Percentiles rank a stretch among this genome's conserved stretches.
phyloP scores from a whole-genome alignment of 257 asterid species.

The Craterostigma plantagineum region DNA sequence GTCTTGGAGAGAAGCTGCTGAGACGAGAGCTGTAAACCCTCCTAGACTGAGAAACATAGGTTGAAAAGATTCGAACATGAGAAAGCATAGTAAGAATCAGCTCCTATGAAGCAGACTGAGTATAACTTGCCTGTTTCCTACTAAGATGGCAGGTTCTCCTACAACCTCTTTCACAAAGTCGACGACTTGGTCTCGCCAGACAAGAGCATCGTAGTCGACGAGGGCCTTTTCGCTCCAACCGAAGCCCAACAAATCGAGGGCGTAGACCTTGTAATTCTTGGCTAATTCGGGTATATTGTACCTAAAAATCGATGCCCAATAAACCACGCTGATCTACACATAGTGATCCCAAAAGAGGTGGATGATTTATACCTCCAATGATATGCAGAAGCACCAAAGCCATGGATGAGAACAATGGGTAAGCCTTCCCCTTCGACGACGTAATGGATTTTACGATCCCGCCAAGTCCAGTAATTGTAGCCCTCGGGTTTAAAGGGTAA shows the following conservation, averaged over 20 bases:
- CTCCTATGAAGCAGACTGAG: too few species aligned
- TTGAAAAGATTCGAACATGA: not conserved
- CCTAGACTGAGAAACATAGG: constrained; percentile 57
- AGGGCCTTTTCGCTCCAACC: constrained; percentile 99
- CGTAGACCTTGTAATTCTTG: constrained; percentile 72
- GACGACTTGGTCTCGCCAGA: constrained; percentile 90
- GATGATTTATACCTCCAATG: constrained; percentile 66
- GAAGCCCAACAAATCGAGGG: constrained; percentile 77
- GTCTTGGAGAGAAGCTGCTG: constrained; percentile 47
- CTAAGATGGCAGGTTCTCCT: constrained; percentile 75
- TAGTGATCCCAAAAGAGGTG: not conserved
- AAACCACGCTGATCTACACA: too few species aligned
- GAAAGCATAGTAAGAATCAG: constrained; percentile 4
- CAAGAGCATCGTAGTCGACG: constrained; percentile 68
- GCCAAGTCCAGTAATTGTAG: constrained; percentile 77
- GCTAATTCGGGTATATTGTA: constrained; percentile 88
- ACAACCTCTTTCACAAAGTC: constrained; percentile 77
- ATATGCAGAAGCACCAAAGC: constrained; percentile 95
- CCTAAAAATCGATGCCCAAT: constrained; percentile 15
- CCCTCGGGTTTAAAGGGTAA: constrained; percentile 70
- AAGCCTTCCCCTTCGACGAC: constrained; percentile 83
- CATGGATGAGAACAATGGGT: constrained; percentile 85
- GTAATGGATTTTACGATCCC: constrained; percentile 64
- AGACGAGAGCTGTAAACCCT: constrained; percentile 81
- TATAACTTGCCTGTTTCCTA: constrained; percentile 63